Base-by-base conservation (phyloP, 169 alveolate species). In the Plasmodium malariae region DNA sequence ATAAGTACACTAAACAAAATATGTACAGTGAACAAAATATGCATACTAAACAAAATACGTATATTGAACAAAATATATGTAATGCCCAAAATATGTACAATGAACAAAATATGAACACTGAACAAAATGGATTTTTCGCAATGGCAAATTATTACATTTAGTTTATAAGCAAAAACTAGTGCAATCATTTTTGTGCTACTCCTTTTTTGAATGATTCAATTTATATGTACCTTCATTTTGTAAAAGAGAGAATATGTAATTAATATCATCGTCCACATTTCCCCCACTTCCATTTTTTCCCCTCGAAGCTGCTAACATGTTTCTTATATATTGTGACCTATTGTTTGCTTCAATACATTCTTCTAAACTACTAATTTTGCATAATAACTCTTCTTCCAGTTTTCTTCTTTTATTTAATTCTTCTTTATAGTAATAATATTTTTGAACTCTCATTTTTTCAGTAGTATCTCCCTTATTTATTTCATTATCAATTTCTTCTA, bases 281-380 rank as follows among this genome's bases (percentile, higher is more conserved):
- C 17, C 90, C 65, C 6, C 51, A 57, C n/a, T 21, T n/a, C 32
- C 67, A 14, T 17, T 76, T 4, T 30, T 21, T n/a, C 32, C 48
- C 32, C 55, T 37, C 34, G 78, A 12, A 49, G 30, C 51, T 49
- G 11, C 51, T 57, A 80, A 54, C 51, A 65, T 12, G 51, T 80
- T 24, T 60, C 83, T 48, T 65, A 80, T 14, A 26, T 34, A 12
- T 26, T 68, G 90, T 5, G 90, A 63, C 36, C 55, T 49, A 32
- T 80, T 70, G 17, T 67, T 80, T 80, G 69, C 90, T 37, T 80
- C 83, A 65, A 80, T 54, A 67, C 90, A 80, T 19, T 80, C 78
- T 51, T 80, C 73, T 32, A 80, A 45, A 34, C 63, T 51, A 51
- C 51, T 71, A 65, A 80, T 63, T 43, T 80, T 80, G 12, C 19